Conservation (phyloP, 345 rosid genomes). For the Bruguiera gymnorhiza region DNA sequence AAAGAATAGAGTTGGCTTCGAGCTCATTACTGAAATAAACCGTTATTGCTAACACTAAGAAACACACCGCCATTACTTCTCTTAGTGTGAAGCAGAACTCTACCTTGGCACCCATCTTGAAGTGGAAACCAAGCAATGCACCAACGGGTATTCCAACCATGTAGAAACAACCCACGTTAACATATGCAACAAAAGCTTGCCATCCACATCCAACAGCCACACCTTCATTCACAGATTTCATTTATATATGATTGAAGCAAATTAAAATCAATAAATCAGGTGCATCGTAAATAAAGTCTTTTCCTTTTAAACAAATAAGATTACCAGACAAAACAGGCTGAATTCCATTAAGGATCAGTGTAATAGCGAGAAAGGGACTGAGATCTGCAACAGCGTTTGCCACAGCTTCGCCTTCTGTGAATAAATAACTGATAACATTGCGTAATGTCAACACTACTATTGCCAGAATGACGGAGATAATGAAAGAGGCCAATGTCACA, state of each 20-base stretch:
- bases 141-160: conserved; percentile 68
- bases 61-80: no score
- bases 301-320: not conserved
- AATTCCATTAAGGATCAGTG: conserved; percentile 54
- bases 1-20: no score
- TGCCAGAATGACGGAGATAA: conserved; percentile 38
- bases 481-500: conserved; percentile 43
- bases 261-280: not conserved
- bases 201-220: conserved; percentile 87
- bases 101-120: conserved; percentile 57
- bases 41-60: no score
- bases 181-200: conserved; percentile 66
- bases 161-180: conserved; percentile 74
- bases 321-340: conserved; percentile 69
- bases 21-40: no score
- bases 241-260: not conserved
- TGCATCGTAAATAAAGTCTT: not conserved
- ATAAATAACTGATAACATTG: conserved; percentile 45
- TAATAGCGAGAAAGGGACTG: conserved; percentile 46
- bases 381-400: conserved; percentile 59
- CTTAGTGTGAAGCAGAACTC: not conserved
- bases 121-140: conserved; percentile 57
- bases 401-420: conserved; percentile 49
- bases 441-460: conserved; percentile 37
- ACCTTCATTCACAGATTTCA: conserved; percentile 30